Base-by-base conservation (phyloP, 495 filamentous ascomycete genomes). In the Lophiotrema nucula region DNA sequence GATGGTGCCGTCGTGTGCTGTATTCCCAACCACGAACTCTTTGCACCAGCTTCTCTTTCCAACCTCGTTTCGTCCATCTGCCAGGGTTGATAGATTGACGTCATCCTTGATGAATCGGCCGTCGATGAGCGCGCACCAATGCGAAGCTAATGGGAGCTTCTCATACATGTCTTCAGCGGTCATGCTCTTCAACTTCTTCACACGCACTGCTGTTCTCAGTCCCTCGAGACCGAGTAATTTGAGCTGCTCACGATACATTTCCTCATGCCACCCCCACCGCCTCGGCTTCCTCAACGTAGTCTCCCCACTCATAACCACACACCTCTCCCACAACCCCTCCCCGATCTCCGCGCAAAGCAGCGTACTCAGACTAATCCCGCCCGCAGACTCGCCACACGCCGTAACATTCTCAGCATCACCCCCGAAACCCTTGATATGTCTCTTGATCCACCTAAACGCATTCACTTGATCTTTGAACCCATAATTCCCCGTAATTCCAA, bases 321-420 rank as follows among this genome's bases (percentile, higher is more conserved):
- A 54, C 12, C 56, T 48, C n/a, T 60, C 43, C 28, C 47, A 60
- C 49, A 60, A 27, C 21, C 41, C 23, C 24, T 31, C 22, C 16
- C 37, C 37, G 5, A 35, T 19, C 13, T 37, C 54, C 2, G 38
- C 31, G 28, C 57, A 60, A 13, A 60, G 16, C 19, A 60, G 35
- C 16, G 49, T 60, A 4, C 27, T 43, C 21, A 60, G 18, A 10
- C 26, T 22, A 22, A 60, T 60, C 23, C 42, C 57, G 12, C 49
- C 57, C 10, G 57, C 57, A 1, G 41, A 47, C 43, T 60, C 61
- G 13, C 61, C 61, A 22, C 27, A 24, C 8, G 55, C 61, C 11
- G 61, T 64, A 8, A 64, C n/a, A 31, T 64, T 55, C 19, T 31
- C 23, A 3, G 42, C 37, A 31, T 64, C 61, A 5, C 61, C 61